Conservation (phyloP, 192 early-diverging fungal species). For the Rhizophagus prolifer region DNA sequence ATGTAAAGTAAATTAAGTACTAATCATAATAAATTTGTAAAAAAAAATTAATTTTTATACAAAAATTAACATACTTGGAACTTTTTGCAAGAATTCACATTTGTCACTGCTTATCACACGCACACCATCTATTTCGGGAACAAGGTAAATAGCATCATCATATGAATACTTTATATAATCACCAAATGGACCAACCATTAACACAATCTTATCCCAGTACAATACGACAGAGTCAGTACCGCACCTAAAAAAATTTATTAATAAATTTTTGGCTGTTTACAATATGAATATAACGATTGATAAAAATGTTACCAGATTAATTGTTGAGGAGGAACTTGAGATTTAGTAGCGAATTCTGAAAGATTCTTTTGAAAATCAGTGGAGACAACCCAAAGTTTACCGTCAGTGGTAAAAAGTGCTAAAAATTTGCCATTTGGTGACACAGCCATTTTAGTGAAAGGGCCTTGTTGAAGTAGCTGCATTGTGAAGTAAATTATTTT, state of each 20-base stretch:
- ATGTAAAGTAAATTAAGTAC: neutral
- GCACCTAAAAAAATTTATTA: slow-evolving; percentile 61
- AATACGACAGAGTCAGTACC: slow-evolving; percentile 91
- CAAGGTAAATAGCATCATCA: slow-evolving; percentile 77
- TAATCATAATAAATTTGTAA: neutral
- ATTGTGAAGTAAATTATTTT: slow-evolving; percentile 1
- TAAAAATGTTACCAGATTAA: slow-evolving; percentile 66
- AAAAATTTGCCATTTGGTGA: slow-evolving; percentile 95
- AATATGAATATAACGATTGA: neutral
- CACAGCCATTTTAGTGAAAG: slow-evolving; percentile 82
- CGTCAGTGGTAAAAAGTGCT: slow-evolving; percentile 77
- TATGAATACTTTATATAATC: slow-evolving; percentile 79
- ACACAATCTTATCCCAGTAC: slow-evolving; percentile 78
- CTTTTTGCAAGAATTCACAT: slow-evolving; percentile 86
- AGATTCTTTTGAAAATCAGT: slow-evolving; percentile 92
- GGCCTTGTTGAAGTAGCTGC: slow-evolving; percentile 82
- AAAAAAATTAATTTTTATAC: slow-evolving; percentile 33
- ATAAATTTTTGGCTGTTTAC: neutral
- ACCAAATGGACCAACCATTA: slow-evolving; percentile 93
- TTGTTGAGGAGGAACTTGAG: slow-evolving; percentile 64
- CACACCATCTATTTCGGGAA: slow-evolving; percentile 90
- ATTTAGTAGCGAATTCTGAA: slow-evolving; percentile 77
- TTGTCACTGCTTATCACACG: slow-evolving; percentile 81
- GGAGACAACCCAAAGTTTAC: slow-evolving; percentile 89
- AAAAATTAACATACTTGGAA: slow-evolving; percentile 61